phyloP scores from a whole-genome alignment of 495 filamentous ascomycete species.

The Chaetomium cochliodes region DNA sequence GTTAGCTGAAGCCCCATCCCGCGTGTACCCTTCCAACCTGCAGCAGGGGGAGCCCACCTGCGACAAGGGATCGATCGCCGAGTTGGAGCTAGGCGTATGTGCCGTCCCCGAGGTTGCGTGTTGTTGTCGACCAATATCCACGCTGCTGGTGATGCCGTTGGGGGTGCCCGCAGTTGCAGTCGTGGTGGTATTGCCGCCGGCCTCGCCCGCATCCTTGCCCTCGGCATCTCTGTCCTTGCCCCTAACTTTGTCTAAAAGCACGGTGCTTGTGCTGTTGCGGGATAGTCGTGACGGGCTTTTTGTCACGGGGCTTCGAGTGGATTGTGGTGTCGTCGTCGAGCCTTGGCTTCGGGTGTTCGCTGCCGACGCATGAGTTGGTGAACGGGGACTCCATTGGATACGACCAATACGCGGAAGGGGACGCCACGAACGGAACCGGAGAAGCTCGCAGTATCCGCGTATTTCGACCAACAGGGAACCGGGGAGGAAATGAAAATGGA shows the following conservation, averaged over 20 bases:
- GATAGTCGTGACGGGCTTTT: slow-evolving; percentile 22
- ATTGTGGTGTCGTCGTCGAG: slow-evolving; percentile 23
- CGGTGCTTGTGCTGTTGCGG: slow-evolving; percentile 21
- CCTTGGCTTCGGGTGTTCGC: slow-evolving; percentile 21
- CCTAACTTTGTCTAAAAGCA: slow-evolving; percentile 19
- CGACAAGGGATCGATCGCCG: slow-evolving; percentile 48
- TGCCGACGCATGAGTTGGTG: slow-evolving; percentile 23
- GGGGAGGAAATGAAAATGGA: not conserved
- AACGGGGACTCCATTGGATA: not conserved
- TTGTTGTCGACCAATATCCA: slow-evolving; percentile 7
- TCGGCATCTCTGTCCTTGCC: slow-evolving; percentile 21
- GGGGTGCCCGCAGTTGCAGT: slow-evolving; percentile 15
- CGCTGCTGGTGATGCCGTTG: slow-evolving; percentile 14
- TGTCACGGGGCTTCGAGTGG: slow-evolving; percentile 4
- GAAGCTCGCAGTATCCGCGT: not conserved
- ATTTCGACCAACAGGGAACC: not conserved
- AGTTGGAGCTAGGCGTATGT: slow-evolving; percentile 24
- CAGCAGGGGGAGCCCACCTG: slow-evolving; percentile 40
- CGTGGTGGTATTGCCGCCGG: slow-evolving; percentile 10
- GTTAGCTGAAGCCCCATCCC: not conserved
- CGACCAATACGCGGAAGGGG: slow-evolving; percentile 9
- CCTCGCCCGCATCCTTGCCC: slow-evolving; percentile 26
- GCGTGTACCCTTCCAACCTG: not conserved
- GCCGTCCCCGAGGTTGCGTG: slow-evolving; percentile 6
- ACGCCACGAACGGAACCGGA: not conserved